Evolutionary conservation across 129 eudicot species (phyloP).

Genomic region (Flaveria trinervia): DNA sequence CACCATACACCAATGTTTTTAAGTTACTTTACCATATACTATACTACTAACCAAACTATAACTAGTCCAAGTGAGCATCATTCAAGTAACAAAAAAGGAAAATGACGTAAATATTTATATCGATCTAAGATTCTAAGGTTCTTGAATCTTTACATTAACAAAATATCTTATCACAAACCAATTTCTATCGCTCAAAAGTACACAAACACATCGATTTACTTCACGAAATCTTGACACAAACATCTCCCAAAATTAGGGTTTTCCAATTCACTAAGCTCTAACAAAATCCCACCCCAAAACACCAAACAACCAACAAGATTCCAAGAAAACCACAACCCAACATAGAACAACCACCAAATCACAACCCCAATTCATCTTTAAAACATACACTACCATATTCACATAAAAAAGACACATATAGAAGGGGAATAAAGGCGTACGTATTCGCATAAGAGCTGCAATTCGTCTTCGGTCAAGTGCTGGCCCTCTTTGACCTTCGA

Average conservation of each 20-base stretch:
- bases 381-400: neutral
- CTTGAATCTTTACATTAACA: neutral
- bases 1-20: constrained; percentile 7
- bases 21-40: neutral
- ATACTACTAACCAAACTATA: constrained; percentile 1
- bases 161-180: neutral
- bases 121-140: neutral
- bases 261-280: constrained; percentile 13
- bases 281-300: constrained; percentile 23
- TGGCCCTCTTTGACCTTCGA: constrained; percentile 92
- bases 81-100: neutral
- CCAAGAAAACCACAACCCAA: constrained; percentile 3
- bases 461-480: constrained; percentile 96
- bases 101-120: constrained; percentile 14
- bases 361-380: constrained; percentile 22
- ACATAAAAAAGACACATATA: neutral
- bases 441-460: constrained; percentile 97
- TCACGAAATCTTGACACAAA: constrained; percentile 16
- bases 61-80: neutral
- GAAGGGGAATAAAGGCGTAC: constrained; percentile 38
- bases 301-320: constrained; percentile 1
- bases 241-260: constrained; percentile 35
- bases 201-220: neutral
- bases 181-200: constrained; percentile 2
- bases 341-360: constrained; percentile 9